Conservation (phyloP, 345 rosid species). For the Eutrema heterophyllum region DNA sequence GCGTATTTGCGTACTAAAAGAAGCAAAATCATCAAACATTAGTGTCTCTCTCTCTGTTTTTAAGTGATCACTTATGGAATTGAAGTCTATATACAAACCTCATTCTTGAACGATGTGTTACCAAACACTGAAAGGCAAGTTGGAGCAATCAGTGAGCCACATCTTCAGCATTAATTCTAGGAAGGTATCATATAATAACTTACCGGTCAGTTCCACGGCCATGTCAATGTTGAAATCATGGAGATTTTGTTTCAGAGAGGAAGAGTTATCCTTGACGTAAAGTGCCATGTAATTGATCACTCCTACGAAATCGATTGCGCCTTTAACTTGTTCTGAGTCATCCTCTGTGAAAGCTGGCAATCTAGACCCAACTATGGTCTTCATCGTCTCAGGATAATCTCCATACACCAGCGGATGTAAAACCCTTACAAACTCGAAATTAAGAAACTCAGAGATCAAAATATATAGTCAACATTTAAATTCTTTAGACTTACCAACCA, state of each 20-base stretch:
- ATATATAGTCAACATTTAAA: not conserved
- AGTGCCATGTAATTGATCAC: conserved; percentile 73
- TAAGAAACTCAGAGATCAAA: not conserved
- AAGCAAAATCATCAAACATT: not conserved
- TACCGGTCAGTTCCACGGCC: not conserved
- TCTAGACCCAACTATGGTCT: conserved; percentile 53
- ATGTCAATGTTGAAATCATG: conserved; percentile 7
- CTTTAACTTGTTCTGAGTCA: conserved; percentile 57
- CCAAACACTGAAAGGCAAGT: conserved; percentile 7
- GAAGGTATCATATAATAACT: not conserved
- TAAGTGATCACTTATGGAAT: not conserved
- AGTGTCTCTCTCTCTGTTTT: not conserved
- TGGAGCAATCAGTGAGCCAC: not conserved
- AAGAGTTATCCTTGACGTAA: conserved; percentile 43
- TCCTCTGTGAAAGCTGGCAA: conserved; percentile 56
- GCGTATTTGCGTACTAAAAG: conserved; percentile 34
- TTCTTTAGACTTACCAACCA: conserved; percentile 57
- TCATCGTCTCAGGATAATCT: conserved; percentile 81
- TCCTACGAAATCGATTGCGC: conserved; percentile 79
- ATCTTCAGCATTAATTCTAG: not conserved
- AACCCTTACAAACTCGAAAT: conserved; percentile 41
- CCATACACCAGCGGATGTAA: conserved; percentile 76
- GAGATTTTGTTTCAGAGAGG: not conserved
- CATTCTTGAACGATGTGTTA: not conserved
- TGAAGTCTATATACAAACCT: not conserved